phyloP scores from a whole-genome alignment of 2,329 filamentous ascomycete genomes.

The Diaporthe sp. region DNA sequence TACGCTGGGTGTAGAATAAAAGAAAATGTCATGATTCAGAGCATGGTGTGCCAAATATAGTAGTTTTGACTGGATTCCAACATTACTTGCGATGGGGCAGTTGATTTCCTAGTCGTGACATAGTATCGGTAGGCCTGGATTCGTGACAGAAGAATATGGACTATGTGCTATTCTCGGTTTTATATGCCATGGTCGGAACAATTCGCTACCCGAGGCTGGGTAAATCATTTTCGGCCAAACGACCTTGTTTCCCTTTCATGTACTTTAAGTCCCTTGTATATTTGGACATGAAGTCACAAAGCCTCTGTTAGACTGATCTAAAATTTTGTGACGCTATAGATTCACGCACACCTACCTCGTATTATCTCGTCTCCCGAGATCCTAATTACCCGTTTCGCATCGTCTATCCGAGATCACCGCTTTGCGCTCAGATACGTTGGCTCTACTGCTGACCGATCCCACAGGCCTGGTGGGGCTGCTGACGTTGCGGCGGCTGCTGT shows the following conservation, averaged over 20 bases:
- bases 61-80: not conserved
- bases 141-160: not conserved
- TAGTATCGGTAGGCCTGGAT: not conserved
- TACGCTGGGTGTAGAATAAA: no score
- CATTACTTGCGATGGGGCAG: not conserved
- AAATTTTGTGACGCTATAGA: not conserved
- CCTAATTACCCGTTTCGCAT: not conserved
- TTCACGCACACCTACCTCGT: not conserved
- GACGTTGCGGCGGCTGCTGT: not conserved
- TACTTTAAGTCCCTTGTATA: not conserved
- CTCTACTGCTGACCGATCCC: not conserved
- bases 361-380: no score
- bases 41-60: no score
- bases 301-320: not conserved
- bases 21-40: no score
- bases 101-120: not conserved
- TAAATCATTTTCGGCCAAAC: not conserved
- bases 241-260: not conserved
- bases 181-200: not conserved
- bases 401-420: not conserved
- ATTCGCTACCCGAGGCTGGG: not conserved
- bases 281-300: not conserved
- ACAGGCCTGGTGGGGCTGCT: not conserved
- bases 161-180: not conserved
- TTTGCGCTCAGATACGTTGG: not conserved